phyloP scores from a whole-genome alignment of 169 alveolate species.

The Plasmodium vivax region DNA sequence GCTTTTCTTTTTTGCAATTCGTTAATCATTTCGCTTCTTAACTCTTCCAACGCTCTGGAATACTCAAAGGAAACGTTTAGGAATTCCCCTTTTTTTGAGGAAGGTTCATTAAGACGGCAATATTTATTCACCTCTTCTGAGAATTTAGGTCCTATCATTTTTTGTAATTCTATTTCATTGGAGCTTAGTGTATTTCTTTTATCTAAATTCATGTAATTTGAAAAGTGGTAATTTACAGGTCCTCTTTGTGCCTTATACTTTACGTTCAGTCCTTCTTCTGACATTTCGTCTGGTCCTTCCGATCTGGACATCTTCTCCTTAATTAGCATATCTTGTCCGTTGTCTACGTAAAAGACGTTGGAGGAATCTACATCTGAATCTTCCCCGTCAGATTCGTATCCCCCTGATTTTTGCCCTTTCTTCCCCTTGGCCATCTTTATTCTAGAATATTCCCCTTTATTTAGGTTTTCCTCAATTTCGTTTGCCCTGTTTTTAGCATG shows the following conservation, averaged over 20 bases:
- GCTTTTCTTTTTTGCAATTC: not conserved
- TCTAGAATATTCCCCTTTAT: conserved; percentile 53
- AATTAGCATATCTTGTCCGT: conserved; percentile 53
- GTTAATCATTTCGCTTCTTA: conserved; percentile 23
- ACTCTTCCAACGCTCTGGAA: conserved; percentile 51
- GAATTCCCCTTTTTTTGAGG: conserved; percentile 22
- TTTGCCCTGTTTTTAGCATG: conserved; percentile 11
- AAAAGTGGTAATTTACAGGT: conserved; percentile 46
- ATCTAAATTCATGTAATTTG: conserved; percentile 55
- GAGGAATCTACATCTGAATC: conserved; percentile 1
- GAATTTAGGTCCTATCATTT: conserved; percentile 66
- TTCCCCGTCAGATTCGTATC: conserved; percentile 1
- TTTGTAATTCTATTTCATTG: conserved; percentile 37
- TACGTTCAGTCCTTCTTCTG: conserved; percentile 6
- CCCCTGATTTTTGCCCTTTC: not conserved
- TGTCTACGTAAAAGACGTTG: conserved; percentile 23
- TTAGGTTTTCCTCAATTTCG: conserved; percentile 42
- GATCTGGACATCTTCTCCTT: conserved; percentile 28
- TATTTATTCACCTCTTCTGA: conserved; percentile 33
- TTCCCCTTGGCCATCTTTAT: not conserved
- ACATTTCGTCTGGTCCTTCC: not conserved
- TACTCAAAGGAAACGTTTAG: conserved; percentile 34
- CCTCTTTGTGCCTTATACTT: not conserved
- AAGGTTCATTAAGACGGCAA: conserved; percentile 12
- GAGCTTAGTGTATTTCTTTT: conserved; percentile 6